These are phyloP conservation scores for Nicotiana knightiana DNA, from an alignment of 257 asterid genomes.

Conservation along the genomic window DNA sequence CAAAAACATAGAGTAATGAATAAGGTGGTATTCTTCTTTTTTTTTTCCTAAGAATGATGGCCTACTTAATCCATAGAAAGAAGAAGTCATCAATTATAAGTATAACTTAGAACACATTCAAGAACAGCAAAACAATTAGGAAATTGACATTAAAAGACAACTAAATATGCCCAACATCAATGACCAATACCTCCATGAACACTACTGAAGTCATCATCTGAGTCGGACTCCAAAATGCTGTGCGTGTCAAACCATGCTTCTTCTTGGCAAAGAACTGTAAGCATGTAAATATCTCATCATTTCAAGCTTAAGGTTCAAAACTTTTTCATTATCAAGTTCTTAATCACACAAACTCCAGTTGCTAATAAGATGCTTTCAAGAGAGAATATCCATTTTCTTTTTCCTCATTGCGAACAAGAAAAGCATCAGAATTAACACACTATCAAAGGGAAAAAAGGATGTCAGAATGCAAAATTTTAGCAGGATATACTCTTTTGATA, in stretches of 20 bases:
- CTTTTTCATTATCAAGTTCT: neutral
- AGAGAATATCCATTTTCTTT: too few relatives aligned
- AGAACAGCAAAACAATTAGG: neutral
- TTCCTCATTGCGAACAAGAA: neutral
- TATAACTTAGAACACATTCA: neutral
- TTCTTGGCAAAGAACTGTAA: conserved; percentile 68
- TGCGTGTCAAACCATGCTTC: conserved; percentile 89
- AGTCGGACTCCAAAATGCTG: conserved; percentile 85
- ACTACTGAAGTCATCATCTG: conserved; percentile 87
- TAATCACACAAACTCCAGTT: neutral
- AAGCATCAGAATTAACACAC: neutral
- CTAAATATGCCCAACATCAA: too few relatives aligned
- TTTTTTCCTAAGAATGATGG: neutral
- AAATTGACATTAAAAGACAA: neutral
- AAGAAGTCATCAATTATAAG: neutral
- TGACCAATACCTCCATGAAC: conserved; percentile 79
- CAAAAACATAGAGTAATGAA: neutral
- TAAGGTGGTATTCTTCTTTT: neutral
- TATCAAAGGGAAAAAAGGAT: neutral
- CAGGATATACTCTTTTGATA: neutral
- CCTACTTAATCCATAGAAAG: neutral
- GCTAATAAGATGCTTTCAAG: too few relatives aligned
- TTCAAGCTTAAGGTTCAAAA: neutral
- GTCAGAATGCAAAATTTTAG: neutral
- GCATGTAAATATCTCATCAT: conserved; percentile 8